These are phyloP conservation scores for Cystobasidium pallidum DNA, from an alignment of 1,284 basidiomycete species.

Conservation along the genomic window DNA sequence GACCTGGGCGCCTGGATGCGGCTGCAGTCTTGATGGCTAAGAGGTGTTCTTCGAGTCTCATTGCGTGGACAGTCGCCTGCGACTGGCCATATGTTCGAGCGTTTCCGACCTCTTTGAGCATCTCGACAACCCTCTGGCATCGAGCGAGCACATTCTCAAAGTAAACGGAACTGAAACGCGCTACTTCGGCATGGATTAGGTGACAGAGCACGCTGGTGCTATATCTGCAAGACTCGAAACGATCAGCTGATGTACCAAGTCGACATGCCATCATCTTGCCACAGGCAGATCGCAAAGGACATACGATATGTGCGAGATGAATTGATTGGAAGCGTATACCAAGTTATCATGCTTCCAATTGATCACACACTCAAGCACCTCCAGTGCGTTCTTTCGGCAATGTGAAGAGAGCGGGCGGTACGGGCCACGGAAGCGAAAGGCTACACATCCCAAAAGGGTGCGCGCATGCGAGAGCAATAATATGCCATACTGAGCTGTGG, in stretches of 20 bases:
- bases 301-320: not conserved
- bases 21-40: no score
- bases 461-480: conserved; percentile 1
- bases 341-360: not conserved
- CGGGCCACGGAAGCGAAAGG: not conserved
- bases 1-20: no score
- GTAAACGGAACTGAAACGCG: not conserved
- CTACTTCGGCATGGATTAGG: conserved; percentile 2
- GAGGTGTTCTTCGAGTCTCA: no score
- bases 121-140: not conserved
- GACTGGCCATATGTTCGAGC: no score
- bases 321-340: conserved; percentile 5
- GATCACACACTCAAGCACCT: not conserved
- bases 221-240: not conserved
- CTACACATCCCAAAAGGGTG: not conserved
- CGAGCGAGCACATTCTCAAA: conserved; percentile 5
- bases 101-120: no score
- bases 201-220: conserved; percentile 2
- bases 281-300: not conserved
- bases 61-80: no score
- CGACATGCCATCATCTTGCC: not conserved
- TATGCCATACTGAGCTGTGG: not conserved
- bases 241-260: not conserved
- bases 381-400: not conserved
- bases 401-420: not conserved